Evolutionary conservation across 257 asterid species (phyloP).

Genomic region (Paraleonurus japonicus): DNA sequence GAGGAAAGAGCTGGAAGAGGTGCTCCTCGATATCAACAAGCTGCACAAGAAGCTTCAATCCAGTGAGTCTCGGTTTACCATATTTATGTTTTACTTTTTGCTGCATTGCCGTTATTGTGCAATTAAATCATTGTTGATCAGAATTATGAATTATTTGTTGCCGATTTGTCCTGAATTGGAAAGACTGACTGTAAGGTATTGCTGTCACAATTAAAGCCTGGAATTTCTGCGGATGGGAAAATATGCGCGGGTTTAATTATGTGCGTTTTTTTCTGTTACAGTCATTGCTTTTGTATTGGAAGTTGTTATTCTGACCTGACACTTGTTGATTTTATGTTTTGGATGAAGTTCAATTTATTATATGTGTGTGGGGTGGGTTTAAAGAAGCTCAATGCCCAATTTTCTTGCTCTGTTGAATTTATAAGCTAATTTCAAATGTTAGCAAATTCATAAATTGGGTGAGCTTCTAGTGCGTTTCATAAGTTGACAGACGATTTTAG

Average conservation of each 20-base stretch:
- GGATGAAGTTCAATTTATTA: constrained; percentile 19
- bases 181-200: background rate
- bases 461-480: constrained; percentile 15
- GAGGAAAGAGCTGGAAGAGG: constrained; percentile 78
- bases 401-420: background rate
- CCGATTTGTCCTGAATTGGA: constrained; percentile 3
- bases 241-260: constrained; percentile 4
- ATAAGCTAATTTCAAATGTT: background rate
- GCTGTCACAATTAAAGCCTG: constrained; percentile 17
- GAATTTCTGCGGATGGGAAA: constrained; percentile 9
- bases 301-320: constrained; percentile 9
- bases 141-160: constrained; percentile 21
- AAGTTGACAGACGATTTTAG: background rate
- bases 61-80: constrained; percentile 42
- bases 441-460: background rate
- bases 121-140: constrained; percentile 12
- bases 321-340: constrained; percentile 22
- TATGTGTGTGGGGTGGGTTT: background rate
- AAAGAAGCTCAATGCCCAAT: background rate
- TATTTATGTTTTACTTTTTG: background rate
- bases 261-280: constrained; percentile 9
- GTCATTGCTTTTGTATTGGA: background rate
- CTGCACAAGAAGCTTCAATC: constrained; percentile 86
- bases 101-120: background rate
- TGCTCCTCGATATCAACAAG: constrained; percentile 83